A percentile compares a stretch with the other conserved stretches of the same genome.
phyloP scores from a whole-genome alignment of 257 asterid species.

The Thymus mandschuricus region DNA sequence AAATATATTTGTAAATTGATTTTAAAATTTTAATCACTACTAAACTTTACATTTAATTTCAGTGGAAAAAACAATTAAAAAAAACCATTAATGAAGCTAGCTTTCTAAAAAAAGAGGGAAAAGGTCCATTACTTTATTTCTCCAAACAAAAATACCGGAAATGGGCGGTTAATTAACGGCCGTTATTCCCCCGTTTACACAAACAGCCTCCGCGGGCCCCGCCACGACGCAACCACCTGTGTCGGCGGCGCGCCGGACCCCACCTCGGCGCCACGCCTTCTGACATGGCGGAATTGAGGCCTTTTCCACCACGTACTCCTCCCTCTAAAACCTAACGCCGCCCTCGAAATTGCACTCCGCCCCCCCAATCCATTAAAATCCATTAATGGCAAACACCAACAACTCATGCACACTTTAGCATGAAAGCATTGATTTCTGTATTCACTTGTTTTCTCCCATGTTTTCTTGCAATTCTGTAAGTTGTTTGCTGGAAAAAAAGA shows the following conservation, averaged over 20 bases:
- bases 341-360: constrained; percentile 31
- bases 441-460: background rate
- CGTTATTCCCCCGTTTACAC: constrained; percentile 32
- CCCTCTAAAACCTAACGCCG: too few species aligned
- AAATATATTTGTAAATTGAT: too few species aligned
- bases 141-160: constrained; percentile 1
- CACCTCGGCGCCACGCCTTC: constrained; percentile 16
- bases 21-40: too few species aligned
- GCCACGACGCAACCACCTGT: constrained; percentile 63
- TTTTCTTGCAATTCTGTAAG: background rate
- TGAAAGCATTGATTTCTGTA: background rate
- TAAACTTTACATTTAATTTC: too few species aligned
- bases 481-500: background rate
- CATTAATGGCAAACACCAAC: constrained; percentile 46
- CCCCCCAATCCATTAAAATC: constrained; percentile 37
- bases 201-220: constrained; percentile 46
- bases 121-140: too few species aligned
- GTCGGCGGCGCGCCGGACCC: constrained; percentile 29
- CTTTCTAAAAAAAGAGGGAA: background rate
- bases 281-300: constrained; percentile 42
- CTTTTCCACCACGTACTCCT: background rate
- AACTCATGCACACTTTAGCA: constrained; percentile 30
- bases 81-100: background rate
- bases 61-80: too few species aligned
- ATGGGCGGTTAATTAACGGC: constrained; percentile 28